Evolutionary conservation across 805 yeast genomes (phyloP), one percentile per base, ranked within the genome.

Genomic region (Metschnikowia gruessii): DNA sequence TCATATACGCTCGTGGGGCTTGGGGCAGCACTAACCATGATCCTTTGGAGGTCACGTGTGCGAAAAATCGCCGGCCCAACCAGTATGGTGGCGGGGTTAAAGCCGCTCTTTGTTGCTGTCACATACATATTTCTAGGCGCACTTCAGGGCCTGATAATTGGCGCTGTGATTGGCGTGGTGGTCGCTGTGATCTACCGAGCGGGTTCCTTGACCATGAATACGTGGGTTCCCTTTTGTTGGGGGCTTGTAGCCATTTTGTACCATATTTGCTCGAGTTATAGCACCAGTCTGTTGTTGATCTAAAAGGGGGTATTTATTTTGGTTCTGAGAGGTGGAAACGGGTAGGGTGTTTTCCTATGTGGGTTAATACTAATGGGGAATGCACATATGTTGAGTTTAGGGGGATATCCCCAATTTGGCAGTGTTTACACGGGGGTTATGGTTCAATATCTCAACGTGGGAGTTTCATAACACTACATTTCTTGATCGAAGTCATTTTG

Each of bases 161-260:
- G 97, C 0, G 80, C 91, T 1, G 72, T 88, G 5, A 74, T 86
- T 34, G 97, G 97, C 0, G 70, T 90, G 11, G 61, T 94, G 52
- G 60, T 87, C 15, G 83, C 83, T 30, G 86, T 89, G 1, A 77
- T 90, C 7, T 91, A 91, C 66, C 72, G 76, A 45, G 82, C 95
- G 0, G 96, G 96, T 0, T 74, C 85, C 19, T 81, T 92, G 57
- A 78, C 85, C 18, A 87, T 94, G 95, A 84, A 95, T 11, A 87
- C 97, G 0, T 92, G 99, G 99, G 81, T 92, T 7, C 98, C 99
- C 0, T 76, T 92, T 54, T 77, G 85, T 45, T 87, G 91, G 81
- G 95, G 82, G 0, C 64, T 85, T 2, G 77, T 85, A 4, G 82
- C 81, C 55, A 74, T 87, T 5, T 60, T 89, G 36, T 86, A 79